A percentile compares a stretch with the other conserved stretches of the same genome.
phyloP scores from a whole-genome alignment of 805 yeast species.

The Candida ulmi region DNA sequence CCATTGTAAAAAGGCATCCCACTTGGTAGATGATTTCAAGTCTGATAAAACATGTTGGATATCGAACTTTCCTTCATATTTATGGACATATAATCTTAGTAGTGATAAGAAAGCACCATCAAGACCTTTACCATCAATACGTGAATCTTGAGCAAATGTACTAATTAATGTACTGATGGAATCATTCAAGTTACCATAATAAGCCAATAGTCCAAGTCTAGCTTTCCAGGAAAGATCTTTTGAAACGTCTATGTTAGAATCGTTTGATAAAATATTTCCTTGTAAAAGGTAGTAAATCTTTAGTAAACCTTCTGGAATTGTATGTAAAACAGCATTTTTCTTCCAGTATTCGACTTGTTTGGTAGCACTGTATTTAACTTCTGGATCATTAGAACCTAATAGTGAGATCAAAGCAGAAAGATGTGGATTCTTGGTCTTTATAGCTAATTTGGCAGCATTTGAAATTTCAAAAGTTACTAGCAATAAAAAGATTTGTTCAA shows the following conservation, averaged over 20 bases:
- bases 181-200: constrained; percentile 50
- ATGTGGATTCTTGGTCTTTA: constrained; percentile 59
- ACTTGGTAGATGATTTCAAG: constrained; percentile 9
- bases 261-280: constrained; percentile 35
- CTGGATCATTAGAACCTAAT: constrained; percentile 63
- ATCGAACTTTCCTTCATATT: constrained; percentile 13
- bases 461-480: constrained; percentile 52
- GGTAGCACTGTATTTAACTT: constrained; percentile 48
- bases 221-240: constrained; percentile 61
- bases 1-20: constrained; percentile 46
- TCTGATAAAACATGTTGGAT: constrained; percentile 13
- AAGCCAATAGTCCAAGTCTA: constrained; percentile 51
- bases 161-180: constrained; percentile 27
- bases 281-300: constrained; percentile 62
- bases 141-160: constrained; percentile 23
- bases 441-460: constrained; percentile 58
- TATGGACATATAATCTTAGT: constrained; percentile 25
- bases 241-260: constrained; percentile 28
- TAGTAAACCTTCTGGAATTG: constrained; percentile 48
- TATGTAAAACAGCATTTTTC: constrained; percentile 30
- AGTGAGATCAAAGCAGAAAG: constrained; percentile 64
- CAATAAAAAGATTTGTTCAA: constrained; percentile 46
- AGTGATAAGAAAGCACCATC: constrained; percentile 22
- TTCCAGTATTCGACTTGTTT: constrained; percentile 67
- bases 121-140: constrained; percentile 5